Conservation (phyloP, 257 asterid species). For the Verbascum thapsus region DNA sequence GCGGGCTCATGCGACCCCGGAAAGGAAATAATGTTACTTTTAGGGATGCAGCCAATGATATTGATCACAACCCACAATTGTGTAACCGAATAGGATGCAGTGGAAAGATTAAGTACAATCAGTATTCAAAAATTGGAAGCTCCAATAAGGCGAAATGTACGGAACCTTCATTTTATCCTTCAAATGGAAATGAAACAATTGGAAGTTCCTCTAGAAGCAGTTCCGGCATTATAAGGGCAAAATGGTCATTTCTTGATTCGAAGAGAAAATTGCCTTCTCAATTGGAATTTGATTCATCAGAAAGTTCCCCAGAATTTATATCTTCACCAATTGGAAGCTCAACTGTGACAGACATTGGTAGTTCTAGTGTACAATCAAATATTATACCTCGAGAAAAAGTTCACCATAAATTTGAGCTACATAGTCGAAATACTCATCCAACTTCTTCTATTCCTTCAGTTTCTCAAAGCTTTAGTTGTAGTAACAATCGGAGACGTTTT, state of each 20-base stretch:
- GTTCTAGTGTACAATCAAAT: constrained; percentile 43
- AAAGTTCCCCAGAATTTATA: constrained; percentile 32
- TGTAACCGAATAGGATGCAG: constrained; percentile 85
- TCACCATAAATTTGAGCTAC: constrained; percentile 30
- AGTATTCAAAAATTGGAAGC: constrained; percentile 34
- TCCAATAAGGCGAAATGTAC: constrained; percentile 51
- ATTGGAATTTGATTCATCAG: constrained; percentile 37
- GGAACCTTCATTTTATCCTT: constrained; percentile 41
- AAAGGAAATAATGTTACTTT: constrained; percentile 39
- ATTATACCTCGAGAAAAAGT: constrained; percentile 30
- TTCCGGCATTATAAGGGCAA: constrained; percentile 30
- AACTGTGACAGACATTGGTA: constrained; percentile 31
- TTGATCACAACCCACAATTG: constrained; percentile 52
- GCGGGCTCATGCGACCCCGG: constrained; percentile 40
- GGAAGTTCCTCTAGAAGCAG: constrained; percentile 45
- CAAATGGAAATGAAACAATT: constrained; percentile 42
- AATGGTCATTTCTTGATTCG: constrained; percentile 35
- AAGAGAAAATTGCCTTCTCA: constrained; percentile 40
- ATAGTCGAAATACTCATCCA: constrained; percentile 31
- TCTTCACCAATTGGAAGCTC: constrained; percentile 31
- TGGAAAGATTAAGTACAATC: constrained; percentile 62
- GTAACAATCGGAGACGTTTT: constrained; percentile 34
- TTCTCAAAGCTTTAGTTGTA: constrained; percentile 34
- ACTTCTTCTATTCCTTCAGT: constrained; percentile 35
- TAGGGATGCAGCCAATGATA: constrained; percentile 36